Evolutionary conservation across 2,329 filamentous ascomycete species (phyloP).

Genomic region (Sporothrix luriei): DNA sequence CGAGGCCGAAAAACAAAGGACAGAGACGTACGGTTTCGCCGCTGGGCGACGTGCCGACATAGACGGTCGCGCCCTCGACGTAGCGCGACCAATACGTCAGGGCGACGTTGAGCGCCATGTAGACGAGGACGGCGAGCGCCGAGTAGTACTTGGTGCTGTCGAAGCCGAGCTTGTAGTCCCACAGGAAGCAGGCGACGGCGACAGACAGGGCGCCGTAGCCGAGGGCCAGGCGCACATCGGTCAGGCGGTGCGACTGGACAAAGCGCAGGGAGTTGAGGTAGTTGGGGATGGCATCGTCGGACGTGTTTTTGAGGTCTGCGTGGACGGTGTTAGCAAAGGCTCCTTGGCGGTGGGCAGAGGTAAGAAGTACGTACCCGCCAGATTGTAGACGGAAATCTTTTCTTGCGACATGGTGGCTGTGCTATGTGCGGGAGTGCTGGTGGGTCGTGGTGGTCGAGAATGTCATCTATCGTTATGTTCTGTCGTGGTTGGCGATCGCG

Average conservation of each 20-base stretch:
- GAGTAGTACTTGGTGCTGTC: slow-evolving; percentile 82
- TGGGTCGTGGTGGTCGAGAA: not conserved
- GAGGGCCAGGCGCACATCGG: slow-evolving; percentile 78
- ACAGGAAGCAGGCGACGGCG: slow-evolving; percentile 80
- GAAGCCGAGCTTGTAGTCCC: slow-evolving; percentile 91
- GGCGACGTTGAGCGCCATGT: slow-evolving; percentile 74
- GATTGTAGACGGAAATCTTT: slow-evolving; percentile 68
- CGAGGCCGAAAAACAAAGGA: slow-evolving; percentile 3
- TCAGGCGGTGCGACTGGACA: slow-evolving; percentile 75
- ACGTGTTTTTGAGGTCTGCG: slow-evolving; percentile 91
- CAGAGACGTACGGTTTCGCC: slow-evolving; percentile 46
- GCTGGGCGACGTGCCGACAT: slow-evolving; percentile 68
- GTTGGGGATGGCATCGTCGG: slow-evolving; percentile 90
- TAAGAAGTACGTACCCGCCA: slow-evolving; percentile 54
- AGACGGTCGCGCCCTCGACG: slow-evolving; percentile 80
- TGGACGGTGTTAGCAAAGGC: slow-evolving; percentile 15
- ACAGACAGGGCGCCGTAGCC: slow-evolving; percentile 82
- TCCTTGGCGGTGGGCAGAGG: not conserved
- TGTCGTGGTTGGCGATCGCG: not conserved
- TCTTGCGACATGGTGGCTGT: slow-evolving; percentile 50
- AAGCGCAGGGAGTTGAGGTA: slow-evolving; percentile 90
- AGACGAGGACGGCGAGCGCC: slow-evolving; percentile 73
- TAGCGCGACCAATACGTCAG: slow-evolving; percentile 84
- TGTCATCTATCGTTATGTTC: not conserved
- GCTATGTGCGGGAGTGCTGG: not conserved